Evolutionary conservation across 441 rosid species (phyloP).

Genomic region (Euphorbia celastroides): DNA sequence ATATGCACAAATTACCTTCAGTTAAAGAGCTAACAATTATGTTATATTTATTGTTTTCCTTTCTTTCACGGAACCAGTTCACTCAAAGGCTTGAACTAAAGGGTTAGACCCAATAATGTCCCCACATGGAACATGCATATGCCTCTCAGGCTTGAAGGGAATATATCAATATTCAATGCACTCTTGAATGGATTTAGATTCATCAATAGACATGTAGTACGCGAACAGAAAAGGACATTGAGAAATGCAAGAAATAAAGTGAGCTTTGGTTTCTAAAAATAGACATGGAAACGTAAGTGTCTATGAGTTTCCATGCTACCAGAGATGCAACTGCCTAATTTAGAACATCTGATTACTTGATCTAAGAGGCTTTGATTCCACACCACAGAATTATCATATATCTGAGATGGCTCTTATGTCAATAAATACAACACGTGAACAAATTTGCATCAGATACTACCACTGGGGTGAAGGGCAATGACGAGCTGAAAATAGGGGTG

Average conservation of each 20-base stretch:
- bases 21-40: neutral
- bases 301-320: no score
- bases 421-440: neutral
- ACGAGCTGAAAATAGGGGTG: neutral
- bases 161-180: neutral
- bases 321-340: neutral
- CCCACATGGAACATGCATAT: neutral
- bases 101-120: neutral
- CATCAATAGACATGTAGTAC: no score
- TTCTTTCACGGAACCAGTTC: neutral
- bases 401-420: neutral
- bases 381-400: no score
- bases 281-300: no score
- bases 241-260: no score
- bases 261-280: no score
- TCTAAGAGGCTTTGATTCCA: neutral
- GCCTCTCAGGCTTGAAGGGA: neutral
- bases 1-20: constrained; percentile 2
- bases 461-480: no score
- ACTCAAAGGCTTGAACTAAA: neutral
- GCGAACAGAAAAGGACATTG: no score
- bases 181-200: neutral
- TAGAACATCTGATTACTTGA: neutral
- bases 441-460: neutral
- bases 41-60: neutral